Evolutionary conservation across 139 green algal genomes (phyloP).

Genomic region (Coelastrella sp.): DNA sequence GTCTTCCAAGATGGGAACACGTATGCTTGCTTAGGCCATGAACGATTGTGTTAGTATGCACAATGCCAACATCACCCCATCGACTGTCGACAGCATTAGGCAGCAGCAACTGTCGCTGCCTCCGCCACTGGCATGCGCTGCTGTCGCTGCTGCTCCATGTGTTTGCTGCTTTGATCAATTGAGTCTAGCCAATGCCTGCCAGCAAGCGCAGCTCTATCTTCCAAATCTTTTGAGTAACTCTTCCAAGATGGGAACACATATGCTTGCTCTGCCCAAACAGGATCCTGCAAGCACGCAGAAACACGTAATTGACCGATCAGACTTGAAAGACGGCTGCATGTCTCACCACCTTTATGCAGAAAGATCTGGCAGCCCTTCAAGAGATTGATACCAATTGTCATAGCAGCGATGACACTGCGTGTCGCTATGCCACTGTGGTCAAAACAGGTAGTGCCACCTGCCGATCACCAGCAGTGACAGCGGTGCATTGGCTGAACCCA

Average conservation of each 20-base stretch:
- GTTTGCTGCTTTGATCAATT: background rate
- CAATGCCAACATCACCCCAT: too few species aligned
- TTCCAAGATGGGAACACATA: conserved; percentile 31
- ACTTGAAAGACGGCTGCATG: too few species aligned
- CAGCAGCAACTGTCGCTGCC: background rate
- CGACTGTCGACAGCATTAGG: background rate
- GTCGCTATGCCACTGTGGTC: too few species aligned
- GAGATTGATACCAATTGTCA: too few species aligned
- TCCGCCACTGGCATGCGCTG: background rate
- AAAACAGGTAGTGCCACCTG: too few species aligned
- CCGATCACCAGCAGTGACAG: too few species aligned
- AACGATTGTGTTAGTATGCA: background rate
- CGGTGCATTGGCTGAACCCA: too few species aligned
- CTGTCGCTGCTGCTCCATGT: background rate
- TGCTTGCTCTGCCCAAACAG: conserved; percentile 44
- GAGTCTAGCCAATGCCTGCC: conserved; percentile 32
- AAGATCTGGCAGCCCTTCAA: too few species aligned
- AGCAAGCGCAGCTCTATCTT: background rate
- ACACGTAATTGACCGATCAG: too few species aligned
- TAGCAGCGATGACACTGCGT: too few species aligned
- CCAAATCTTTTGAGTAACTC: background rate
- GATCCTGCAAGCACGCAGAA: conserved; percentile 27
- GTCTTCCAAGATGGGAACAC: conserved; percentile 16
- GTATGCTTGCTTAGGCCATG: conserved; percentile 37
- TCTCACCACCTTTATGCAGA: too few species aligned